Evolutionary conservation across 495 filamentous ascomycete genomes (phyloP).

Genomic region (Penicillium angulare): DNA sequence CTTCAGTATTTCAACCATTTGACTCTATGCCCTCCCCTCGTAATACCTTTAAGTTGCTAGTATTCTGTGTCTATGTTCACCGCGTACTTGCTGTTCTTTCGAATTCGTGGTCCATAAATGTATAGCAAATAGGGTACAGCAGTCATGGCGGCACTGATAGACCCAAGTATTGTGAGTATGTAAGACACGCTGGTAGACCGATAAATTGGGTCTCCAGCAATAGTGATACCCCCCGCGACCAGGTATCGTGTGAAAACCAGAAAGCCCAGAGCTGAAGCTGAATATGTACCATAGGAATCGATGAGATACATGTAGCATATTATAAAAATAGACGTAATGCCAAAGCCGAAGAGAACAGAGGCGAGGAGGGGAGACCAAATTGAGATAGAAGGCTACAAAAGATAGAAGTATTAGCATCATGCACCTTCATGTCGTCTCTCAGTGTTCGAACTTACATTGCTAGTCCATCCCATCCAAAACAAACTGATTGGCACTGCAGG

Average conservation of each 20-base stretch:
- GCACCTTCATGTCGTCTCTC: no score
- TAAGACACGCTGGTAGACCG: constrained; percentile 47
- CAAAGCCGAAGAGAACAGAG: constrained; percentile 47
- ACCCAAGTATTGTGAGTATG: constrained; percentile 47
- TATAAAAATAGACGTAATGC: constrained; percentile 44
- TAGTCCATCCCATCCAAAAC: constrained; percentile 60
- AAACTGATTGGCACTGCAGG: constrained; percentile 39
- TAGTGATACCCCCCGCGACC: constrained; percentile 40
- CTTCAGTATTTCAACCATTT: no score
- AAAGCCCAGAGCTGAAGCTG: constrained; percentile 38
- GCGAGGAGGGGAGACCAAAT: constrained; percentile 47
- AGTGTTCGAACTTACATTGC: constrained; percentile 28
- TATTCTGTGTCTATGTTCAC: no score
- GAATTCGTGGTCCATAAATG: constrained; percentile 6
- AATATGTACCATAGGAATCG: constrained; percentile 36
- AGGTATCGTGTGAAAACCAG: constrained; percentile 46
- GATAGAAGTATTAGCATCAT: no score
- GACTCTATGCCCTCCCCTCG: no score
- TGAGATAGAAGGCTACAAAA: constrained; percentile 34
- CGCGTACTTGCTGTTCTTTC: constrained; percentile 6
- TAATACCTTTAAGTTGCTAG: no score
- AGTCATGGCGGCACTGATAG: constrained; percentile 37
- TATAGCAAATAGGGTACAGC: constrained; percentile 49
- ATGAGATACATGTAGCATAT: constrained; percentile 50
- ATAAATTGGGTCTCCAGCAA: constrained; percentile 42